Evolutionary conservation across 257 asterid species (phyloP).

Genomic region (Capsicum pubescens): DNA sequence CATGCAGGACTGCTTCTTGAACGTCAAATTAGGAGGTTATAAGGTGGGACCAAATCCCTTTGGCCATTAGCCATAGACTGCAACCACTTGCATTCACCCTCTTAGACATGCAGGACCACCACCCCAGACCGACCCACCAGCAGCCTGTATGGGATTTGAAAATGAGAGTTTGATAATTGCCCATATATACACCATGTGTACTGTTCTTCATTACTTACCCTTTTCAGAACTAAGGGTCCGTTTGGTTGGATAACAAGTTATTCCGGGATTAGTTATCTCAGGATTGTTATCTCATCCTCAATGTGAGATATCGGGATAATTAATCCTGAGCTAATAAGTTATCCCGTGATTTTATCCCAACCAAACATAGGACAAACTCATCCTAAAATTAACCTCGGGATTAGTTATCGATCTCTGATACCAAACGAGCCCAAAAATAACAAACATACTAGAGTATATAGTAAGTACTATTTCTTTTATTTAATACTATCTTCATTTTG

Average conservation of each 20-base stretch:
- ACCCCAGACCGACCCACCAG: background rate
- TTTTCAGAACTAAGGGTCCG: background rate
- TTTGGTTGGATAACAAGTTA: no score
- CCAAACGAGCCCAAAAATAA: background rate
- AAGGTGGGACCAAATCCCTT: background rate
- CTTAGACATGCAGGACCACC: background rate
- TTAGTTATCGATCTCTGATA: no score
- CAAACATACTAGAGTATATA: background rate
- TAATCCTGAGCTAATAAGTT: no score
- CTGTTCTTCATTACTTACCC: slow-evolving; percentile 1
- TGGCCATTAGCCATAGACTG: background rate
- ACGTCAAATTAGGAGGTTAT: background rate
- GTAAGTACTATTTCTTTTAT: background rate
- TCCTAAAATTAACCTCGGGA: no score
- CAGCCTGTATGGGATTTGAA: slow-evolving; percentile 12
- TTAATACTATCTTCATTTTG: background rate
- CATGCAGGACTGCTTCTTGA: background rate
- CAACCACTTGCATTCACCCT: background rate
- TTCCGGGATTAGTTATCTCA: no score
- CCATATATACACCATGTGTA: slow-evolving; percentile 10
- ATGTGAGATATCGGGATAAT: no score
- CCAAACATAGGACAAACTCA: no score
- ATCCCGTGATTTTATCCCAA: no score
- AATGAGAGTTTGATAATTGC: background rate
- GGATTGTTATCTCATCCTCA: no score